Conservation (phyloP, 768 basidiomycete species). For the Gymnopilus dilepis region DNA sequence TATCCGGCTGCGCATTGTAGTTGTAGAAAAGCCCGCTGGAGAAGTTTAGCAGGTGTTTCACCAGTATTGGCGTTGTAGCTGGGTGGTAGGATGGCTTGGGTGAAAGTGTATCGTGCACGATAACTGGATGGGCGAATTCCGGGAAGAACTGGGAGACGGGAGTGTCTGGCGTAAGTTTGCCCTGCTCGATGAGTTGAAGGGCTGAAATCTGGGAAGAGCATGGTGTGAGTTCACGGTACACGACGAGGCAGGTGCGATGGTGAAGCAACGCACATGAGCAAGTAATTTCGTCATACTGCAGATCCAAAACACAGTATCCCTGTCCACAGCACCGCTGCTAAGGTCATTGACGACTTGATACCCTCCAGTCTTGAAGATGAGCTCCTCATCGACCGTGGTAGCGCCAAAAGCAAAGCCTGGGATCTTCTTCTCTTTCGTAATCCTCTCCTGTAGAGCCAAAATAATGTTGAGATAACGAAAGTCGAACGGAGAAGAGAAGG, state of each 20-base stretch:
- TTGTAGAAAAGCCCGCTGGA: slow-evolving; percentile 37
- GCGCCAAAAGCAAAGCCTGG: slow-evolving; percentile 36
- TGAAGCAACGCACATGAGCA: slow-evolving; percentile 30
- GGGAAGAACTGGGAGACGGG: slow-evolving; percentile 33
- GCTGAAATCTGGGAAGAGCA: slow-evolving; percentile 30
- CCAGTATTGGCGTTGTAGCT: slow-evolving; percentile 27
- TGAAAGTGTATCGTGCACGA: slow-evolving; percentile 23
- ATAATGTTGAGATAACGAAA: not conserved
- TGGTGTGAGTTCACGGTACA: not conserved
- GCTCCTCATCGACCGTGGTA: slow-evolving; percentile 32
- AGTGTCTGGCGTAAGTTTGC: slow-evolving; percentile 29
- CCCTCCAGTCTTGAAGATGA: slow-evolving; percentile 33
- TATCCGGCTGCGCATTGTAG: not conserved
- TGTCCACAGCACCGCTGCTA: slow-evolving; percentile 27
- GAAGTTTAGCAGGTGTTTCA: slow-evolving; percentile 38
- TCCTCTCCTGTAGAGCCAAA: slow-evolving; percentile 14
- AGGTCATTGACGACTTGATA: slow-evolving; percentile 29
- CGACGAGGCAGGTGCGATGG: not conserved
- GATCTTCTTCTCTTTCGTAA: slow-evolving; percentile 20
- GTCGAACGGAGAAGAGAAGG: not conserved
- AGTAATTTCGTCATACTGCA: slow-evolving; percentile 44
- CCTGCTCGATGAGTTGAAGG: slow-evolving; percentile 37
- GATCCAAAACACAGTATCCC: slow-evolving; percentile 40
- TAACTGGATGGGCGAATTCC: slow-evolving; percentile 30
- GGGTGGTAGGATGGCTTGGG: slow-evolving; percentile 23